Evolutionary conservation across 306 rosid genomes (phyloP), one percentile per base, ranked within the genome.

Genomic region (barrel medic (Medicago truncatula)): DNA sequence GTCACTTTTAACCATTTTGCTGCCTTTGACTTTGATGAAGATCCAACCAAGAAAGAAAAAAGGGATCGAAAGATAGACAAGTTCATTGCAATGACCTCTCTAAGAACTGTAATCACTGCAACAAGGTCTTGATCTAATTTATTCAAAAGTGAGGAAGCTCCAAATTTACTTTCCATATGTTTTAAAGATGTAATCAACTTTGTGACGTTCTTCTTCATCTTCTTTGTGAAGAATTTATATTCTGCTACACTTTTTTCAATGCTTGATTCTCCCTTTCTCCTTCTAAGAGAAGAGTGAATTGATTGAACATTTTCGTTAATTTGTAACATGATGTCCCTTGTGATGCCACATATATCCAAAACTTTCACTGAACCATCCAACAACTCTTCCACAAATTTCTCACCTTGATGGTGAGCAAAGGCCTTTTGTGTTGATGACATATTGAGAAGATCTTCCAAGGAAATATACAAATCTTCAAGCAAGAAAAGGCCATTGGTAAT

Each of bases 281-380:
- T 86, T 31, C 97, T 52, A 8, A 93, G 76, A 39, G 90, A 66
- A 70, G 92, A 89, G 12, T 84, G 86, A 83, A 93, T 87, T 23
- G 83, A 47, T 68, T 73, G 65, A 62, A 79, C 87, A 65, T 85
- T 76, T 80, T 86, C 92, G 31, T 83, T 86, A 64, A 85, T 75
- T 60, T 89, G 87, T 56, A 70, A 73, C 74, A 83, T 9, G 13
- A 68, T 58, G 12, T 91, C 93, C 70, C 89, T 88, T 36, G 89
- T 65, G 17, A 82, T 80, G 56, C 96, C 89, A 78, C 90, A 88
- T 0, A 85, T 54, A 67, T 93, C 94, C 83, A 91, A 65, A 57
- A 93, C 0, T 25, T 12, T 23, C 8, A 21, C 16, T 0, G 36
- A 58, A 21, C 81, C 90, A 67, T 93, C 97, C 61, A 88, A 52